These are phyloP conservation scores for Neofusicoccum kwambonambiense DNA, from an alignment of 2,329 filamentous ascomycete species.

Conservation along the genomic window DNA sequence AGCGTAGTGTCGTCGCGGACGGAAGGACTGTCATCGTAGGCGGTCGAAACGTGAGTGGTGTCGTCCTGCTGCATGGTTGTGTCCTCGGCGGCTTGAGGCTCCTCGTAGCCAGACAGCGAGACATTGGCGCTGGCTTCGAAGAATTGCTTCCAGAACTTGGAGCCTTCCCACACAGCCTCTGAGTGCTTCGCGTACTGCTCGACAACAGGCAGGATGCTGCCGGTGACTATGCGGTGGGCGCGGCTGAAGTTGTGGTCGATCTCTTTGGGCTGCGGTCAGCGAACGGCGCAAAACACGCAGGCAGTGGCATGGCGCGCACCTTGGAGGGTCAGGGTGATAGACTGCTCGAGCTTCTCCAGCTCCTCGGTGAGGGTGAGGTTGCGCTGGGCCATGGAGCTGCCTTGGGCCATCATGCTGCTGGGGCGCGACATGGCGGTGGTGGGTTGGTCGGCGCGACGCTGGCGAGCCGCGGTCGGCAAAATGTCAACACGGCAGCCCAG, in stretches of 20 bases:
- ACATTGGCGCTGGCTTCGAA: slow-evolving; percentile 98
- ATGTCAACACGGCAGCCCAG: slow-evolving; percentile 16
- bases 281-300: slow-evolving; percentile 23
- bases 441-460: neutral
- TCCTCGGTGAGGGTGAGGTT: slow-evolving; percentile 86
- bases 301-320: slow-evolving; percentile 49
- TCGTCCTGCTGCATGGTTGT: slow-evolving; percentile 44
- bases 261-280: slow-evolving; percentile 56
- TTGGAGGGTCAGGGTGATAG: slow-evolving; percentile 93
- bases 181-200: slow-evolving; percentile 96
- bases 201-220: slow-evolving; percentile 86
- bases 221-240: slow-evolving; percentile 92
- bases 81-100: slow-evolving; percentile 62
- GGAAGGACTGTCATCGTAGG: slow-evolving; percentile 36
- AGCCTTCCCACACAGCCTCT: slow-evolving; percentile 91
- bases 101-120: slow-evolving; percentile 91
- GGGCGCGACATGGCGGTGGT: slow-evolving; percentile 11
- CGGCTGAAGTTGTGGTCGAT: slow-evolving; percentile 99
- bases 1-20: slow-evolving; percentile 35
- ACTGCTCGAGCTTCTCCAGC: slow-evolving; percentile 92
- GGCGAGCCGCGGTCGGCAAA: neutral
- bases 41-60: slow-evolving; percentile 33
- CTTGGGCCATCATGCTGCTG: slow-evolving; percentile 12
- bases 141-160: slow-evolving; percentile 99
- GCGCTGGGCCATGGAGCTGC: slow-evolving; percentile 41